Conservation (phyloP, 1,284 basidiomycete genomes). For the Uromyces viciae-fabae region DNA sequence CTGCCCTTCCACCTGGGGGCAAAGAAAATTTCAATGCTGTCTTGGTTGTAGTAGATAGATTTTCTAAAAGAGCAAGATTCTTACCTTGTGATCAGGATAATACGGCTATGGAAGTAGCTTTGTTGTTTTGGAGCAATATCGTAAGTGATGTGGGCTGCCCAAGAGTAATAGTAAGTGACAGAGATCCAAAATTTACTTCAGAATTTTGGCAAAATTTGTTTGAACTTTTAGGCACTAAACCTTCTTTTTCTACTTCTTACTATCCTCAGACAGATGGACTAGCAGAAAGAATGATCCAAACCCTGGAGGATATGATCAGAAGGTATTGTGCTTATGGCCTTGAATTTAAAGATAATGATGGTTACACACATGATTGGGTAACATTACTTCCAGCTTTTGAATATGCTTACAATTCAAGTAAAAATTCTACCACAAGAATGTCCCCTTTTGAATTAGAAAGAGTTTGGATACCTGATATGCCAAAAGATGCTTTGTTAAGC, state of each 20-base stretch:
- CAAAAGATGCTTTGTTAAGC: not conserved
- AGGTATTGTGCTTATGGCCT: not conserved
- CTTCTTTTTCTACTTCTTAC: conserved; percentile 2
- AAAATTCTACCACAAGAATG: not conserved
- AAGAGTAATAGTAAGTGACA: not conserved
- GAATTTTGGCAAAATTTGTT: not conserved
- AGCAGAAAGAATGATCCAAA: conserved; percentile 10
- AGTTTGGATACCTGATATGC: not conserved
- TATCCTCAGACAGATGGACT: conserved; percentile 16
- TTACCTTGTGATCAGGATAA: not conserved
- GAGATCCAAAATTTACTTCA: not conserved
- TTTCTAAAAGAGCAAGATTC: not conserved
- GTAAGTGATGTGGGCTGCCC: not conserved
- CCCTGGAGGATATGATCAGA: conserved; percentile 5
- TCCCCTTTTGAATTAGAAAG: not conserved
- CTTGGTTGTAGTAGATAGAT: not conserved
- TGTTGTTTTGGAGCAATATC: not conserved
- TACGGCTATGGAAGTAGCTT: not conserved
- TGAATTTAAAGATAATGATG: not conserved
- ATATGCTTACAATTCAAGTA: not conserved
- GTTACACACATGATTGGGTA: conserved; percentile 18
- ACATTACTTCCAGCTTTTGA: conserved; percentile 7
- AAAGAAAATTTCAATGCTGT: not conserved
- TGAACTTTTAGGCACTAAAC: not conserved
- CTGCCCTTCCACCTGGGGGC: not conserved